Base-by-base conservation (phyloP, 2,329 filamentous ascomycete species). In the Macroventuria anomochaeta region DNA sequence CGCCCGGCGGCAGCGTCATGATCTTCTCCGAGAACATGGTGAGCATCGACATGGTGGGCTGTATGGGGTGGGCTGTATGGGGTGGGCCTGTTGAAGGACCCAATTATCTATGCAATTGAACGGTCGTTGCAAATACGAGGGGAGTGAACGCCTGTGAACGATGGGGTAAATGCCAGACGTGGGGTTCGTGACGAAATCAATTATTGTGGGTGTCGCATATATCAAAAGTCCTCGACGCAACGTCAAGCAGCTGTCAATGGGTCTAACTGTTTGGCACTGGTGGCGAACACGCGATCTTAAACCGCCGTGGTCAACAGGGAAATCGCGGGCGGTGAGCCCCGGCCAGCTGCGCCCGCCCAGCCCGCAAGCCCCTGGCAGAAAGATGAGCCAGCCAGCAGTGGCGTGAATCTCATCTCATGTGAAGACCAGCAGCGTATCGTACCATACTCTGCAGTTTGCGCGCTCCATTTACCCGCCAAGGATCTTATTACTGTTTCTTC, bases 401-500 rank as follows among this genome's bases (percentile, higher is more conserved):
- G 68, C 69, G 69, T 69, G 67, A 71, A 68, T 18, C 57, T 72
- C 67, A 65, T 64, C 56, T 63, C 60, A 71, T 53, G 43, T 34
- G 28, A 48, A 18, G 17, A 25, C 47, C 20, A 40, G 17, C 21
- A 7, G n/a, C 28, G 7, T 23, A 46, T 65, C 63, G 64, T 53
- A 62, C 61, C 57, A 64, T 47, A 20, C 29, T 58, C 53, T 51
- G 39, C 41, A 42, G 43, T 51, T 26, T 11, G 21, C 6, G 18
- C 31, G n/a, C 10, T 5, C 23, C 11, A 5, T 20, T 21, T 21
- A 17, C 4, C 15, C 23, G 8, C 21, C 10, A 33, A 33, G 26
- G 44, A 39, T 47, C n/a, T 21, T 25, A 5, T 20, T n/a, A 6
- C 33, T 11, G 2, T 17, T 11, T 40, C 15, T 28, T 7, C 21